phyloP scores from a whole-genome alignment of 2,329 filamentous ascomycete species.

The Epichloe hybrida region DNA sequence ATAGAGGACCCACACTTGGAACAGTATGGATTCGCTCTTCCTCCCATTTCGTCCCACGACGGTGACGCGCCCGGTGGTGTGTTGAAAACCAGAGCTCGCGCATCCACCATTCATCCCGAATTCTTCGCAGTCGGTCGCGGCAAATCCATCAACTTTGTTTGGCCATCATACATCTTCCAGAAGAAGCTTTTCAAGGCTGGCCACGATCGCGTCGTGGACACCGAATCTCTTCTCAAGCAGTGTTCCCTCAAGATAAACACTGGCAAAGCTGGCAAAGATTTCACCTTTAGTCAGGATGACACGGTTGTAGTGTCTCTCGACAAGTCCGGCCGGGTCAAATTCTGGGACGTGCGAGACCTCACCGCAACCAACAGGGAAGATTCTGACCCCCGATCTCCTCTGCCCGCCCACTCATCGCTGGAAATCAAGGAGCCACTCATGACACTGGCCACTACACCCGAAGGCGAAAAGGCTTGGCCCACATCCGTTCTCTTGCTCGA shows the following conservation, averaged over 20 bases:
- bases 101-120: constrained; percentile 77
- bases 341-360: constrained; percentile 90
- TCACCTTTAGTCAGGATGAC: constrained; percentile 94
- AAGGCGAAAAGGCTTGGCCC: constrained; percentile 89
- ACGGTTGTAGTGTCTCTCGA: constrained; percentile 88
- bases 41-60: constrained; percentile 72
- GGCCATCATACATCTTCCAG: constrained; percentile 49
- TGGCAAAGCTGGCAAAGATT: constrained; percentile 96
- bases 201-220: constrained; percentile 62
- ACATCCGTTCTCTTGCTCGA: constrained; percentile 93
- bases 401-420: constrained; percentile 44
- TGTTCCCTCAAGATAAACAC: constrained; percentile 89
- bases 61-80: constrained; percentile 85
- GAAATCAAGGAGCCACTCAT: constrained; percentile 79
- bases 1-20: constrained; percentile 69
- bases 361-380: constrained; percentile 40
- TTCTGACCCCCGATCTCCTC: constrained; percentile 34
- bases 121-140: constrained; percentile 93
- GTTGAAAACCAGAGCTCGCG: constrained; percentile 87
- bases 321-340: constrained; percentile 90
- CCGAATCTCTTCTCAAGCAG: constrained; percentile 74
- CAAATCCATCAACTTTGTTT: constrained; percentile 88
- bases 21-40: constrained; percentile 76
- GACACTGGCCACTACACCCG: constrained; percentile 73
- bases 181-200: constrained; percentile 50